Conservation (phyloP, 2,329 filamentous ascomycete genomes). For the Claviceps sp. region DNA sequence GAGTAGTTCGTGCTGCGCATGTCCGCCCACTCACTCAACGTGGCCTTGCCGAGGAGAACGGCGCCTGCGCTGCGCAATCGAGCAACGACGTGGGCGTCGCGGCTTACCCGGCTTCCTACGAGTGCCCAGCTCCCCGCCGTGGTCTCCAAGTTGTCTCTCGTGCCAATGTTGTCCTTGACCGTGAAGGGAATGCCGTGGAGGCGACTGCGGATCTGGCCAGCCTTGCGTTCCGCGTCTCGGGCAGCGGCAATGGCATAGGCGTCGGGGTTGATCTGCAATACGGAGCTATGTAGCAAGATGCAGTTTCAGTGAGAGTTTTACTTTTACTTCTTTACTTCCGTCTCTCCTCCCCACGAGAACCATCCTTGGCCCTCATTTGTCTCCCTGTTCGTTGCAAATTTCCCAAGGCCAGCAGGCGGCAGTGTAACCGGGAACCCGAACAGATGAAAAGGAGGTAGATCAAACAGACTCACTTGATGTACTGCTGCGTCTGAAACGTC, state of each 20-base stretch:
- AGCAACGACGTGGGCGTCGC: constrained; percentile 52
- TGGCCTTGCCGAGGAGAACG: constrained; percentile 57
- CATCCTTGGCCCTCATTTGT: too few species aligned
- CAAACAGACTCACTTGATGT: constrained; percentile 39
- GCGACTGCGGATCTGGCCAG: constrained; percentile 45
- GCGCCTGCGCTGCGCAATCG: constrained; percentile 52
- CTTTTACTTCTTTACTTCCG: background rate
- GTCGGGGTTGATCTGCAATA: constrained; percentile 59
- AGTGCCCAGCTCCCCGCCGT: constrained; percentile 59
- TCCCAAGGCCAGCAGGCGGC: too few species aligned
- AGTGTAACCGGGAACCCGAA: too few species aligned
- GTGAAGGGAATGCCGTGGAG: constrained; percentile 66
- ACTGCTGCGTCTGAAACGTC: constrained; percentile 47
- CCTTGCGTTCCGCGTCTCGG: constrained; percentile 45
- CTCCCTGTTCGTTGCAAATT: background rate
- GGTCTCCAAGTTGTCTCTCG: constrained; percentile 58
- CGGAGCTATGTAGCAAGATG: constrained; percentile 24
- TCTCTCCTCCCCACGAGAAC: too few species aligned
- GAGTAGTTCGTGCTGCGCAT: constrained; percentile 56
- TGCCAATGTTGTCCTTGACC: constrained; percentile 61
- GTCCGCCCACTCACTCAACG: constrained; percentile 60
- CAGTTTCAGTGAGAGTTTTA: background rate
- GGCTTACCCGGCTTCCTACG: constrained; percentile 49
- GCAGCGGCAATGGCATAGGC: constrained; percentile 44
- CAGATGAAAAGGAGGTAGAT: background rate